Conservation (phyloP, 2,329 filamentous ascomycete genomes). For the Gyromitra esculenta region DNA sequence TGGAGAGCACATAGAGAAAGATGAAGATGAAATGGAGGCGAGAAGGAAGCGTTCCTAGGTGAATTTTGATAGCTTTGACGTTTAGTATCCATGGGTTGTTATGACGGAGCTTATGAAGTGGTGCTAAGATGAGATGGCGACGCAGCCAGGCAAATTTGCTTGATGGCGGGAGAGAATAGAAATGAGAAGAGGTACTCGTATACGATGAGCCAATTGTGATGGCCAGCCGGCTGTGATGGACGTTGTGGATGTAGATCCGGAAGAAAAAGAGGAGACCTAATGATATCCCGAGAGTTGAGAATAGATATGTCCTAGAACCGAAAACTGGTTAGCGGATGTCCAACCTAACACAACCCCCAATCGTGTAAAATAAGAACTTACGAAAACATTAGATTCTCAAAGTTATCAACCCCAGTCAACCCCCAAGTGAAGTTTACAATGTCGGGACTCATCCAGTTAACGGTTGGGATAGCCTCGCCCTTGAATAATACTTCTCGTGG, state of each 20-base stretch:
- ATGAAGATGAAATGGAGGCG: conserved; percentile 71
- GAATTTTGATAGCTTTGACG: conserved; percentile 64
- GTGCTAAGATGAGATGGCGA: conserved; percentile 71
- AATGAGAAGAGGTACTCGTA: conserved; percentile 43
- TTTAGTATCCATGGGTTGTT: conserved; percentile 74
- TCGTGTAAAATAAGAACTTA: conserved; percentile 40
- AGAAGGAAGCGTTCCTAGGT: conserved; percentile 72
- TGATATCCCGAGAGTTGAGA: conserved; percentile 46
- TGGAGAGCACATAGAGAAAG: conserved; percentile 68
- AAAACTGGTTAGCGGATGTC: conserved; percentile 34
- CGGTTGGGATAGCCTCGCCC: conserved; percentile 44
- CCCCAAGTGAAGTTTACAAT: conserved; percentile 55
- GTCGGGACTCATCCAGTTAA: conserved; percentile 52
- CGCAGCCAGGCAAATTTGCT: conserved; percentile 70
- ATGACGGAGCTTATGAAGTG: conserved; percentile 72
- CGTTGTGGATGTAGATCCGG: conserved; percentile 44
- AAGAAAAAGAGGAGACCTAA: conserved; percentile 50
- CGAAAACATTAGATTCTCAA: conserved; percentile 55
- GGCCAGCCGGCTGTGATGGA: conserved; percentile 45
- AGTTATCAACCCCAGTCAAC: conserved; percentile 55
- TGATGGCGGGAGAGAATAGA: conserved; percentile 50
- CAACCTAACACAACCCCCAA: conserved; percentile 15
- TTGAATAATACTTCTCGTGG: conserved; percentile 47
- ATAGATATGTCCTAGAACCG: conserved; percentile 47
- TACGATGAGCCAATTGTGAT: conserved; percentile 49